Percentiles rank a stretch among this genome's conserved stretches.
Conservation (phyloP, 2,329 filamentous ascomycete genomes). For the Raffaelea arxii region DNA sequence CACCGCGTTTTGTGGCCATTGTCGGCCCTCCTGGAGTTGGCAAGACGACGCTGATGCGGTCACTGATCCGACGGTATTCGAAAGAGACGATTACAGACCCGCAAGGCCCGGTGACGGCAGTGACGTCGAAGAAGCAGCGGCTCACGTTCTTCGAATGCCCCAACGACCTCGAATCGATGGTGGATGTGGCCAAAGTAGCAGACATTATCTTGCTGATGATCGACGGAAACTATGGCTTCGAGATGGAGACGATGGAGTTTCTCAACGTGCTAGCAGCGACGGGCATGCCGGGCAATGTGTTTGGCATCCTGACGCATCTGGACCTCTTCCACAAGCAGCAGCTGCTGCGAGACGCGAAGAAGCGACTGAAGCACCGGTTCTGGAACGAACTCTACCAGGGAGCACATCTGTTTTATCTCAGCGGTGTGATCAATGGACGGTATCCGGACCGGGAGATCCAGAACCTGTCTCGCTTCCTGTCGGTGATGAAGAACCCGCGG, state of each 20-base stretch:
- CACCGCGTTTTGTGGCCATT: conserved; percentile 84
- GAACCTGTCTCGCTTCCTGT: conserved; percentile 89
- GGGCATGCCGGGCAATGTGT: conserved; percentile 97
- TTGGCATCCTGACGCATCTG: conserved; percentile 91
- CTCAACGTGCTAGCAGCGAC: conserved; percentile 86
- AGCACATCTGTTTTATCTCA: conserved; percentile 93
- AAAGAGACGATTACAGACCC: conserved; percentile 90
- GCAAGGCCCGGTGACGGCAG: conserved; percentile 85
- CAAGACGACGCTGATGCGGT: conserved; percentile 46
- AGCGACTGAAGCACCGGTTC: conserved; percentile 86
- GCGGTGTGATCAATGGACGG: conserved; percentile 89
- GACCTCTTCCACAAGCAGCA: conserved; percentile 94
- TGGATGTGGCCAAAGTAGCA: conserved; percentile 92
- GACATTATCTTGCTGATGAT: conserved; percentile 98
- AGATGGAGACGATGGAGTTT: conserved; percentile 99
- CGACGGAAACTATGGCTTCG: conserved; percentile 96
- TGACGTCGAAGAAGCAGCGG: conserved; percentile 90
- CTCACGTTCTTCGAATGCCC: conserved; percentile 95
- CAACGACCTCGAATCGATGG: conserved; percentile 93
- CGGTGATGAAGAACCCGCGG: conserved; percentile 97
- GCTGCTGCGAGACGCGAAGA: conserved; percentile 86
- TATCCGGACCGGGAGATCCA: conserved; percentile 96
- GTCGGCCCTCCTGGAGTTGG: conserved; percentile 65
- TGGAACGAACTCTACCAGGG: conserved; percentile 97
- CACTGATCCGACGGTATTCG: conserved; percentile 83